Evolutionary conservation across 1,284 basidiomycete genomes (phyloP).

Genomic region (Apiotrichum brassicae): DNA sequence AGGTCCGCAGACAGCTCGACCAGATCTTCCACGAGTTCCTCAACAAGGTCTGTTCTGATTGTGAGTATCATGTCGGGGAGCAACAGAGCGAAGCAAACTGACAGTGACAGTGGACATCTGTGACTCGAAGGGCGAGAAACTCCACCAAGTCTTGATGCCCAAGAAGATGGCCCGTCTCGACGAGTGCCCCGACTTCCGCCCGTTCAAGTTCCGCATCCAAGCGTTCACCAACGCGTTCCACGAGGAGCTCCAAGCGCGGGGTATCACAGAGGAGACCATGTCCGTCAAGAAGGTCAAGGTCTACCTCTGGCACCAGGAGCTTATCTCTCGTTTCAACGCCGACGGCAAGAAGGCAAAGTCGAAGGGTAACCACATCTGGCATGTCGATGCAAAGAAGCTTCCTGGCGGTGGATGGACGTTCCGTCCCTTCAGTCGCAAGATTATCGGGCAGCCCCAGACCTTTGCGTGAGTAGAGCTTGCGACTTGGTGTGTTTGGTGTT

Average conservation of each 20-base stretch:
- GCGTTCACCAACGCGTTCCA: conserved; percentile 96
- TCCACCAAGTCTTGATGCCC: conserved; percentile 98
- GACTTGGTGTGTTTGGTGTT: too few species aligned
- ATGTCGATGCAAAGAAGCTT: conserved; percentile 85
- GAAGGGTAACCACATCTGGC: conserved; percentile 99
- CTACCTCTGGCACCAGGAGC: conserved; percentile 87
- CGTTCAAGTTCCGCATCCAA: conserved; percentile 98
- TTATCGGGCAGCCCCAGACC: conserved; percentile 70
- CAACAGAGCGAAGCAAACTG: conserved; percentile 5
- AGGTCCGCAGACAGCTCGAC: conserved; percentile 76
- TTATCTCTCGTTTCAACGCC: conserved; percentile 96
- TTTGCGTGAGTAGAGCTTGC: conserved; percentile 54
- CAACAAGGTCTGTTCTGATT: conserved; percentile 80
- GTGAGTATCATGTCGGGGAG: conserved; percentile 51
- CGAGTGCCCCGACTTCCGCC: conserved; percentile 91
- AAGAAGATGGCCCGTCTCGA: conserved; percentile 96
- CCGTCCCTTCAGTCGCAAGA: conserved; percentile 78
- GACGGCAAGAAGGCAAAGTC: conserved; percentile 99
- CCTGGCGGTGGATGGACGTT: conserved; percentile 79
- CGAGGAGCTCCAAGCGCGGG: conserved; percentile 57
- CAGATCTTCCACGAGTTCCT: conserved; percentile 86
- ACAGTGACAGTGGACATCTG: conserved; percentile 69
- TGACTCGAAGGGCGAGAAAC: conserved; percentile 90
- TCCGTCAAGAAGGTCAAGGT: conserved; percentile 75
- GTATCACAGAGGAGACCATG: conserved; percentile 52